phyloP scores from a whole-genome alignment of 192 early-diverging fungal genomes.

The Chytriomyces confervae region DNA sequence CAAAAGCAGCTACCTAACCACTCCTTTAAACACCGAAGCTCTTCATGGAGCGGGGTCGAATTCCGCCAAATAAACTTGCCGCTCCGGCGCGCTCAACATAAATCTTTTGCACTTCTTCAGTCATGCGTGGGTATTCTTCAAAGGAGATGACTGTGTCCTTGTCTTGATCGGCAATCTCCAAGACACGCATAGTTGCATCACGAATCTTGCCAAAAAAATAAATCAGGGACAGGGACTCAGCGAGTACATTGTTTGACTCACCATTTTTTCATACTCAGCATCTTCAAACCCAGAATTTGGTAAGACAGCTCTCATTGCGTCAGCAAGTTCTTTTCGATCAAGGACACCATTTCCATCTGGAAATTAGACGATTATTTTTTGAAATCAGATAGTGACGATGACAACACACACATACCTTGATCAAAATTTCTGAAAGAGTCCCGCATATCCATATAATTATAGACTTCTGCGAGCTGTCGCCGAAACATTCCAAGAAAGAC shows the following conservation, averaged over 20 bases:
- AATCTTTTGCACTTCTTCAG: constrained; percentile 51
- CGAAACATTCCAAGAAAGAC: constrained; percentile 72
- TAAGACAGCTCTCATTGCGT: constrained; percentile 43
- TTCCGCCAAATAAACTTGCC: constrained; percentile 21
- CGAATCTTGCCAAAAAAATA: constrained; percentile 34
- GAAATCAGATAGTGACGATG: background rate
- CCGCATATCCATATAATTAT: constrained; percentile 51
- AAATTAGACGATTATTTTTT: too few species aligned
- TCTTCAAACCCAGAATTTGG: constrained; percentile 22
- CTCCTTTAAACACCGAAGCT: constrained; percentile 11
- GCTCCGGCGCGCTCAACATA: constrained; percentile 38
- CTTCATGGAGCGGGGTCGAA: constrained; percentile 21
- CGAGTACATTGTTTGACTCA: background rate
- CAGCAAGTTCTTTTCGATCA: constrained; percentile 44
- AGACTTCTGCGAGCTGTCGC: constrained; percentile 45
- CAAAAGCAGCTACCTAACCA: background rate
- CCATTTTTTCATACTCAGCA: constrained; percentile 44
- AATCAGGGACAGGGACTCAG: background rate
- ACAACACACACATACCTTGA: background rate
- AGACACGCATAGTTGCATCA: constrained; percentile 39
- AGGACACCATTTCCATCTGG: constrained; percentile 54
- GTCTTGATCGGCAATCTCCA: constrained; percentile 44
- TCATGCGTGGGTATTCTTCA: constrained; percentile 49
- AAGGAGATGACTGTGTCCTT: constrained; percentile 42
- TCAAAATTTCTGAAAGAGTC: constrained; percentile 60